Conservation (phyloP, 495 filamentous ascomycete genomes). For the Trypethelium eluteriae region DNA sequence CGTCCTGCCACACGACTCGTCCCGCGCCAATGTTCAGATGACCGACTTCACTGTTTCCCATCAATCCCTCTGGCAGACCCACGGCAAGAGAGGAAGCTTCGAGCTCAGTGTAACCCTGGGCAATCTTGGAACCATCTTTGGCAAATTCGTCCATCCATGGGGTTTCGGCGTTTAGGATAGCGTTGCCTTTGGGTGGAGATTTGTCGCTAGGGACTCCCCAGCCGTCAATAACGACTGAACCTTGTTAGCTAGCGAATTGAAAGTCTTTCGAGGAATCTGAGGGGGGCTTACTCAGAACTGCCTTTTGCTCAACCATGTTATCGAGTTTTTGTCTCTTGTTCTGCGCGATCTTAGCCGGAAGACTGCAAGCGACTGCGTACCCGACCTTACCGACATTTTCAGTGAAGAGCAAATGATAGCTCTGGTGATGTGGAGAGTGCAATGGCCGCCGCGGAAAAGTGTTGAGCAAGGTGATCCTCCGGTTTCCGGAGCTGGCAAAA, state of each 20-base stretch:
- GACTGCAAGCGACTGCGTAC: slow-evolving; percentile 15
- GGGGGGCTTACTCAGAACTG: slow-evolving; percentile 53
- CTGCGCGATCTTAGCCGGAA: slow-evolving; percentile 29
- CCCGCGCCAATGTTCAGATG: slow-evolving; percentile 98
- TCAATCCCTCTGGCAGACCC: slow-evolving; percentile 88
- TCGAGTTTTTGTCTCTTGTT: slow-evolving; percentile 26
- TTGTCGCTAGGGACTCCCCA: slow-evolving; percentile 82
- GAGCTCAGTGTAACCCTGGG: slow-evolving; percentile 75
- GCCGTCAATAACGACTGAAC: slow-evolving; percentile 88
- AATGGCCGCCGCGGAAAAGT: neutral
- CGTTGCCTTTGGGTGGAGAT: slow-evolving; percentile 79
- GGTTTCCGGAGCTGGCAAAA: neutral
- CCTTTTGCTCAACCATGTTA: slow-evolving; percentile 74
- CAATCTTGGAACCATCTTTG: slow-evolving; percentile 51
- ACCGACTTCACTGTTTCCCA: slow-evolving; percentile 98
- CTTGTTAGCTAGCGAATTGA: slow-evolving; percentile 48
- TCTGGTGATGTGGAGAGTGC: neutral
- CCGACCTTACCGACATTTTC: slow-evolving; percentile 22
- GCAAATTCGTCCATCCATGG: slow-evolving; percentile 81
- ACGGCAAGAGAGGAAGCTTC: slow-evolving; percentile 95
- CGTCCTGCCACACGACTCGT: slow-evolving; percentile 98
- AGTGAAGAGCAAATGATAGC: slow-evolving; percentile 5
- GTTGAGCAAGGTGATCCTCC: neutral
- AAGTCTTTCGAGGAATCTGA: slow-evolving; percentile 29
- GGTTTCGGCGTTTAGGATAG: slow-evolving; percentile 84